These are phyloP conservation scores for Pleurotus djamor DNA, from an alignment of 768 basidiomycete genomes.

Conservation along the genomic window DNA sequence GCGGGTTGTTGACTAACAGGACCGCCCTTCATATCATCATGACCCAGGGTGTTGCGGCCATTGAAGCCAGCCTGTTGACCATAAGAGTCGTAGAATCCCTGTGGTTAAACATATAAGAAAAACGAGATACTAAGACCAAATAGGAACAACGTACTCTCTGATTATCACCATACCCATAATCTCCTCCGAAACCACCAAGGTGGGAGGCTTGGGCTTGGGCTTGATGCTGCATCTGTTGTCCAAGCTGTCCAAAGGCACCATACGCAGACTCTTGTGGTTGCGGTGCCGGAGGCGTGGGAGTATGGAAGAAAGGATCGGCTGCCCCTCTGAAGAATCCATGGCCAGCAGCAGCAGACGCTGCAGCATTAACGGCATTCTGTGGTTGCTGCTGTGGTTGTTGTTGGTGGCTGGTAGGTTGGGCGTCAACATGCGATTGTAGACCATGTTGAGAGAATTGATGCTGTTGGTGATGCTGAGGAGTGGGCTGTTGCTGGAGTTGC, in stretches of 20 bases:
- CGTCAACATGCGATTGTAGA: slow-evolving; percentile 64
- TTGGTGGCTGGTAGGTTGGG: slow-evolving; percentile 36
- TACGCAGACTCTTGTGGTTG: slow-evolving; percentile 65
- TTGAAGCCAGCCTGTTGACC: slow-evolving; percentile 61
- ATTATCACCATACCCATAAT: slow-evolving; percentile 69
- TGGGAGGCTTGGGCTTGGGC: slow-evolving; percentile 21
- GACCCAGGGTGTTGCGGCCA: slow-evolving; percentile 61
- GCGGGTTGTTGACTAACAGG: slow-evolving; percentile 58
- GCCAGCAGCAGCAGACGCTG: slow-evolving; percentile 10
- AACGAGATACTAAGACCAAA: neutral
- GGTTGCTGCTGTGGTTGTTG: slow-evolving; percentile 38
- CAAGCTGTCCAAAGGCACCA: slow-evolving; percentile 65
- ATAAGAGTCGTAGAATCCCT: slow-evolving; percentile 82
- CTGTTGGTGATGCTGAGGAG: slow-evolving; percentile 25
- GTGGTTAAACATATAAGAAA: slow-evolving; percentile 16
- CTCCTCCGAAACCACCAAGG: slow-evolving; percentile 54
- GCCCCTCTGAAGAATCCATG: slow-evolving; percentile 72
- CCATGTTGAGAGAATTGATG: slow-evolving; percentile 67
- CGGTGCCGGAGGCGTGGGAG: slow-evolving; percentile 70
- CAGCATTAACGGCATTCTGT: slow-evolving; percentile 25
- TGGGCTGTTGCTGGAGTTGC: slow-evolving; percentile 40
- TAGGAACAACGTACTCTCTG: slow-evolving; percentile 49
- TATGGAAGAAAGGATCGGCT: slow-evolving; percentile 73
- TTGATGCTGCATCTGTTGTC: slow-evolving; percentile 51
- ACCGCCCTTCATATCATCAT: slow-evolving; percentile 76